These are phyloP conservation scores for Saprolegnia diclina DNA, from an alignment of 352 stramenopile species.

Conservation along the genomic window DNA sequence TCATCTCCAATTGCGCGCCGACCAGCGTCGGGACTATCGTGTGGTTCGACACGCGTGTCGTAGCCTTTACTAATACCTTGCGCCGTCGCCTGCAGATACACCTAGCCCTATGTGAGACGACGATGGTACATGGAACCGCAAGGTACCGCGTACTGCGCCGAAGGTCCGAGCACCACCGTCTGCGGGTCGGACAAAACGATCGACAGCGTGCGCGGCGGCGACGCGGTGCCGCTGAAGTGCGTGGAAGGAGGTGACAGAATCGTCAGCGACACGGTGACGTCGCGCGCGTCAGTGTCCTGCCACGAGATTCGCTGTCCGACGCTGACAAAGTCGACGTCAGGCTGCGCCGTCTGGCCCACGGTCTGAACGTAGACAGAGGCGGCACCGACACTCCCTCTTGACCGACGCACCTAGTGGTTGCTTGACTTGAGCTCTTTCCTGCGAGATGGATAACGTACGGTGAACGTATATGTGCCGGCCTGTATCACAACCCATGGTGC, in stretches of 20 bases:
- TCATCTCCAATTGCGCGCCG: slow-evolving; percentile 2
- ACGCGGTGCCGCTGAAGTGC: not conserved
- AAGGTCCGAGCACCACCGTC: slow-evolving; percentile 4
- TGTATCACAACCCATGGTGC: slow-evolving; percentile 36
- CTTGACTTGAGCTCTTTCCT: not conserved
- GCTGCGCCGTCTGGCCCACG: slow-evolving; percentile 43
- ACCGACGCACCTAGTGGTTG: slow-evolving; percentile 17
- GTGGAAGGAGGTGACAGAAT: slow-evolving; percentile 32
- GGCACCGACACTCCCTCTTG: slow-evolving; percentile 12
- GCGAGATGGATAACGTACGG: slow-evolving; percentile 28
- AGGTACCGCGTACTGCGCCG: slow-evolving; percentile 1
- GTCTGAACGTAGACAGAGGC: slow-evolving; percentile 38
- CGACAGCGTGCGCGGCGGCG: not conserved
- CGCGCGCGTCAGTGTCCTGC: slow-evolving; percentile 32
- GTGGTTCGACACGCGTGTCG: not conserved
- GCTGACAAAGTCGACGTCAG: slow-evolving; percentile 46
- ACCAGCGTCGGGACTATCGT: not conserved
- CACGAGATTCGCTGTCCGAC: slow-evolving; percentile 32
- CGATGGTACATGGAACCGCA: not conserved
- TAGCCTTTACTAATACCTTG: not conserved
- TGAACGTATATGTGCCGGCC: slow-evolving; percentile 38
- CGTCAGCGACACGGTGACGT: slow-evolving; percentile 40
- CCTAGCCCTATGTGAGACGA: not conserved
- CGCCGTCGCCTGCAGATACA: not conserved
- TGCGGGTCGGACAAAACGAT: not conserved